Evolutionary conservation across 805 yeast species (phyloP), one percentile per base, ranked within the genome.

Genomic region (Saccharomycopsis sp.): DNA sequence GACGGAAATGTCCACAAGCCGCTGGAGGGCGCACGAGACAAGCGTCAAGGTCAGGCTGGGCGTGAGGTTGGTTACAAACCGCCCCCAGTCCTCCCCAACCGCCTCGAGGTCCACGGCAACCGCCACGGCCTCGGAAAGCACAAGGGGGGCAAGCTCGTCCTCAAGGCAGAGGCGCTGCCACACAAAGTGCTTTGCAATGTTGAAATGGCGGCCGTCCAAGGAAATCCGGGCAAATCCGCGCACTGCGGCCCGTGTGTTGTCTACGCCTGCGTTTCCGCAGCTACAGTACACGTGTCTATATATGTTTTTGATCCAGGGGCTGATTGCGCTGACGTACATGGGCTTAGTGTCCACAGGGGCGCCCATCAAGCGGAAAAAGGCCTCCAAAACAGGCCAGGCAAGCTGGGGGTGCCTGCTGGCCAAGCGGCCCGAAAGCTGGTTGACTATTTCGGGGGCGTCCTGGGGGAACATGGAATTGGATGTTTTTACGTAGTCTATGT

Each of bases 301-400:
- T 46, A 81, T 73, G 61, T 82, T 79, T 47, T 72, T 74, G 20
- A 81, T 71, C 84, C 85, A 82, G 1, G 85, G 85, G 1, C 81
- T 70, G 3, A 76, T 67, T 63, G 78, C 80, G 59, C 73, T 65
- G 15, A 79, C 68, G 1, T 44, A 44, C 48, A 44, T 44, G 7
- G 48, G 21, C 48, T 44, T 44, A 12, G 8, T 44, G 7, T n/a
- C 21, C 4, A 44, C 48, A 16, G 48, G 48, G 8, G 48, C 8
- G 8, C 16, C 16, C 18, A 44, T 5, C 16, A 44, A 44, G 5
- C 70, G 71, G 66, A 82, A 78, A 57, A 75, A 74, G 5, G 76
- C 78, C 8, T 58, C 60, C 7, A 78, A 55, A 62, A 84, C 81
- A 34, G 80, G 73, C 63, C 76, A 78, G 0, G 88, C 75, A 66